Evolutionary conservation across 805 yeast species (phyloP).

Genomic region (Wickerhamomyces queroliae): DNA sequence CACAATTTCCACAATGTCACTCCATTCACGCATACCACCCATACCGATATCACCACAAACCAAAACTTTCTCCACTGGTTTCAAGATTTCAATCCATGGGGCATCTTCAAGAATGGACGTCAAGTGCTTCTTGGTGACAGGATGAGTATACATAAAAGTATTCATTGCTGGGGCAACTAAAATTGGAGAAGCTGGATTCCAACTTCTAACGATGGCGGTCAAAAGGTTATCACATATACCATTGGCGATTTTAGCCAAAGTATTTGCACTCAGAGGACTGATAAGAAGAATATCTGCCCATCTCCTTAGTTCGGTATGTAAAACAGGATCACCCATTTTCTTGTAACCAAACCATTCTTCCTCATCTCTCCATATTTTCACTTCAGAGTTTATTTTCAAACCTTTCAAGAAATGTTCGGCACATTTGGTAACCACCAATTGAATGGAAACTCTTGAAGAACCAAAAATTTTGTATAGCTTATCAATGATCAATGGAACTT

Average conservation of each 20-base stretch:
- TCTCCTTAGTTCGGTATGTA: conserved; percentile 72
- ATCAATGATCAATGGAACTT: conserved; percentile 84
- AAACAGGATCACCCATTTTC: conserved; percentile 64
- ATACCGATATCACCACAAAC: conserved; percentile 84
- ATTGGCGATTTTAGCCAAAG: conserved; percentile 66
- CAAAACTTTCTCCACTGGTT: conserved; percentile 76
- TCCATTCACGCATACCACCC: conserved; percentile 93
- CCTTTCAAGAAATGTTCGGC: conserved; percentile 68
- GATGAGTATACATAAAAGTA: conserved; percentile 76
- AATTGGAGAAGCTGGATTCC: conserved; percentile 73
- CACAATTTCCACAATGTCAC: conserved; percentile 65
- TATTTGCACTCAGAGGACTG: conserved; percentile 76
- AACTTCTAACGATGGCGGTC: conserved; percentile 68
- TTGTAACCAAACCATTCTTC: conserved; percentile 61
- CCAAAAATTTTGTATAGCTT: conserved; percentile 79
- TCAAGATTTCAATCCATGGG: conserved; percentile 68
- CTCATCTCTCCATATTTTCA: conserved; percentile 80
- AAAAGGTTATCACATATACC: conserved; percentile 76
- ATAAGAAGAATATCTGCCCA: conserved; percentile 81
- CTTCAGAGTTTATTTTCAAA: conserved; percentile 61
- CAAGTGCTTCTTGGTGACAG: conserved; percentile 70
- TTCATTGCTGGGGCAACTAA: conserved; percentile 83
- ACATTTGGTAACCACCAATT: conserved; percentile 72
- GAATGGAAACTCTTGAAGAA: conserved; percentile 68
- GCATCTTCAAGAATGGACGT: conserved; percentile 58